phyloP scores from a whole-genome alignment of 805 yeast species.

The Cyberlindnera sargentensis region DNA sequence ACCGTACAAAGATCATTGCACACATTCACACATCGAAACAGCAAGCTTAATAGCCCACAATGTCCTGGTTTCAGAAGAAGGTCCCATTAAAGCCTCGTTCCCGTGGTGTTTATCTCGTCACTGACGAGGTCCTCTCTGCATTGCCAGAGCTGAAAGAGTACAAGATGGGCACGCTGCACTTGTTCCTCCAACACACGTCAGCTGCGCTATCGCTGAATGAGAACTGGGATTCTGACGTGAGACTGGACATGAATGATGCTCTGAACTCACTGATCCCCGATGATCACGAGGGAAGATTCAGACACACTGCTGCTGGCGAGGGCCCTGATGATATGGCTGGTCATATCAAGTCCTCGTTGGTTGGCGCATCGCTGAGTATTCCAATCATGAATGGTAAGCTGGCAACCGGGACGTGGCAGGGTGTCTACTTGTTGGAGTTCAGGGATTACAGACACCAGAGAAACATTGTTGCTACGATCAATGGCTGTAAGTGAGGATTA shows the following conservation, averaged over 20 bases:
- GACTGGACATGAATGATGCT: conserved; percentile 58
- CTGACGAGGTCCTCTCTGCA: conserved; percentile 51
- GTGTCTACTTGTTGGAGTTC: conserved; percentile 71
- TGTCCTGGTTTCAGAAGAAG: conserved; percentile 51
- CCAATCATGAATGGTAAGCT: conserved; percentile 65
- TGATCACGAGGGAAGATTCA: conserved; percentile 26
- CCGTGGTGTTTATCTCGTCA: conserved; percentile 65
- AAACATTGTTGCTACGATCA: conserved; percentile 63
- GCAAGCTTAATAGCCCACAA: background rate
- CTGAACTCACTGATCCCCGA: conserved; percentile 67
- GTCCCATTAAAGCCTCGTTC: conserved; percentile 49
- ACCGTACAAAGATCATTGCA: too few species aligned
- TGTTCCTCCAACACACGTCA: conserved; percentile 74
- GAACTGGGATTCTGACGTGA: conserved; percentile 74
- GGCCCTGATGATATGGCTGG: conserved; percentile 86
- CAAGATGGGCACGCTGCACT: conserved; percentile 55
- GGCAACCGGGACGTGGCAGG: conserved; percentile 83
- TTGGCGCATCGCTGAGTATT: conserved; percentile 59
- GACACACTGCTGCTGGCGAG: conserved; percentile 44
- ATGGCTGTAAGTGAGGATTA: conserved; percentile 34
- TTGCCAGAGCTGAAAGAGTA: conserved; percentile 55
- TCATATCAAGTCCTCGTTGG: conserved; percentile 56
- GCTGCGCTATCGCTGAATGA: conserved; percentile 74
- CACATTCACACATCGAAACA: too few species aligned
- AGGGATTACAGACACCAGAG: conserved; percentile 58